Base-by-base conservation (phyloP, 495 filamentous ascomycete species). In the Pseudomonodictys pantanalensis region DNA sequence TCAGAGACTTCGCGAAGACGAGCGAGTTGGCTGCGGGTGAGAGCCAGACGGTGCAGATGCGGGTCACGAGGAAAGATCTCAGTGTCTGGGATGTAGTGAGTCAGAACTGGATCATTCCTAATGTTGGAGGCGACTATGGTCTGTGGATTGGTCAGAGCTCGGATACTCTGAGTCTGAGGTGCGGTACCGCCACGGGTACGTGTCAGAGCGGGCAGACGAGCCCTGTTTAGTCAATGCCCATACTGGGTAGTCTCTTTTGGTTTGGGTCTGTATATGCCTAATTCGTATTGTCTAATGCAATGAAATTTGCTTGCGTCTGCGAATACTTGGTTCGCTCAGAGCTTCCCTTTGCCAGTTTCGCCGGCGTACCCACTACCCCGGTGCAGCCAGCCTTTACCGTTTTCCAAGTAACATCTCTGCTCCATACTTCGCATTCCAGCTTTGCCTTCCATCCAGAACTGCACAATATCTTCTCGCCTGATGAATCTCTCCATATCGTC, bases 1-100 rank as follows among this genome's bases (percentile, higher is more conserved):
- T 91, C 11, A 73, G 87, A 2, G 86, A 86, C 12, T 91, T 90
- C 66, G 78, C 78, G 35, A 91, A 91, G 71, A 69, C 78, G 4
- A 26, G 18, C 6, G 56, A 86, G 11, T 62, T 68, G 44, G 56
- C 72, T 22, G 64, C 73, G 0, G 79, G 79, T 0, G 61, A 73
- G 46, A 75, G 70, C 20, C 63, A 65, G 26, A 73, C 65, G 18
- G 77, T 89, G 1, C 58, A 57, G 9, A 82, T 88, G 62, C 69
- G 71, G n/a, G 58, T 91, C 30, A 86, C 77, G 30, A 75, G 86
- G 47, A 75, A 83, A 32, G 87, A 89, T 64, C 52, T 89, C 63
- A 87, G 84, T 65, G 78, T 78, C 3, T 91, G 86, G 87, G 82
- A 87, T 70, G 73, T 77, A 0, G 71, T 64, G 11, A 72, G 71